These are phyloP conservation scores for Schwanniomyces pseudopolymorphus DNA, from an alignment of 805 yeast species.

Conservation along the genomic window DNA sequence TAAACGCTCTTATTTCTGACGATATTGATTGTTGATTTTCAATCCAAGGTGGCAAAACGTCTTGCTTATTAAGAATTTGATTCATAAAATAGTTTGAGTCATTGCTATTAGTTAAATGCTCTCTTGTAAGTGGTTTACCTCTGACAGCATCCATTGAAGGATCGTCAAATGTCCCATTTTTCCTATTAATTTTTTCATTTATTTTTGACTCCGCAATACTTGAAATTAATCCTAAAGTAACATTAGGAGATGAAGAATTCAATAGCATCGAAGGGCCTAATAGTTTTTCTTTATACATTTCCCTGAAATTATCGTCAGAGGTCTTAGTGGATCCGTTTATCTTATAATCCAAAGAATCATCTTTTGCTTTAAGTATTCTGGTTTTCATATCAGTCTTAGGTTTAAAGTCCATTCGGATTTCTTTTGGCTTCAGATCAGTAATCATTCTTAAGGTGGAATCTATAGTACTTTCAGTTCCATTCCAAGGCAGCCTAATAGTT, in stretches of 20 bases:
- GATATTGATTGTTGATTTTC: slow-evolving; percentile 76
- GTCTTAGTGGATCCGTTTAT: slow-evolving; percentile 34
- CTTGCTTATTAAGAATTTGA: slow-evolving; percentile 71
- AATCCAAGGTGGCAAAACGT: slow-evolving; percentile 87
- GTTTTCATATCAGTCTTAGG: slow-evolving; percentile 11
- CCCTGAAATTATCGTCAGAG: slow-evolving; percentile 53
- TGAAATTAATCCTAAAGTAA: slow-evolving; percentile 52
- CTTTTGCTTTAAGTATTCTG: slow-evolving; percentile 61
- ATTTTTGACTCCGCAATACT: slow-evolving; percentile 75
- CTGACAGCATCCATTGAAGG: slow-evolving; percentile 46
- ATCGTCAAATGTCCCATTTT: slow-evolving; percentile 67
- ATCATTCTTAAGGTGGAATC: slow-evolving; percentile 33
- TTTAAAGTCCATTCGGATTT: slow-evolving; percentile 7
- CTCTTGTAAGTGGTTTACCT: slow-evolving; percentile 57
- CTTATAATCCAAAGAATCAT: slow-evolving; percentile 62
- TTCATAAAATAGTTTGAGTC: slow-evolving; percentile 70
- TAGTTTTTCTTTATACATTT: slow-evolving; percentile 62
- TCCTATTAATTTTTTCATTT: slow-evolving; percentile 60
- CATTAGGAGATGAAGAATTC: slow-evolving; percentile 39
- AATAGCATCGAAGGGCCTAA: slow-evolving; percentile 54
- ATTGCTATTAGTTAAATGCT: slow-evolving; percentile 64
- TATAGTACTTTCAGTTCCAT: slow-evolving; percentile 24
- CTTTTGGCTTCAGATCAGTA: slow-evolving; percentile 27
- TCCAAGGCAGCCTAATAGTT: slow-evolving; percentile 24
- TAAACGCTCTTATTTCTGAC: slow-evolving; percentile 44